Evolutionary conservation across 768 basidiomycete species (phyloP).

Genomic region (Lactifluus hygrophoroides): DNA sequence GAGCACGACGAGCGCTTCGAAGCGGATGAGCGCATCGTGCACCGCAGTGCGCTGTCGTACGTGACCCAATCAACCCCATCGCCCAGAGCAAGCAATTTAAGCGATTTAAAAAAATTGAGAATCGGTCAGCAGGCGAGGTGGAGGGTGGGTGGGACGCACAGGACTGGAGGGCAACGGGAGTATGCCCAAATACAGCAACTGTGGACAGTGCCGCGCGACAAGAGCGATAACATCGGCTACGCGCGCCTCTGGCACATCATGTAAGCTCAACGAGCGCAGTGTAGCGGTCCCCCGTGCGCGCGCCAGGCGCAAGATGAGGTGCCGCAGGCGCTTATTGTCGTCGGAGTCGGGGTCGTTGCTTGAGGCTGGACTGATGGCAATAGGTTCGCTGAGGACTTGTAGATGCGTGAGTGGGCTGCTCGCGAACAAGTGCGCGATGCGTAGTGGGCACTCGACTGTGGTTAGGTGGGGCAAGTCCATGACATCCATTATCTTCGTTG

Average conservation of each 20-base stretch:
- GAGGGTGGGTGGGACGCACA: slow-evolving; percentile 26
- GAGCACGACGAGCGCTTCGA: slow-evolving; percentile 29
- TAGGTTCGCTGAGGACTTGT: slow-evolving; percentile 33
- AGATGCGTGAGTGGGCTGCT: slow-evolving; percentile 36
- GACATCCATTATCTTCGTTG: no score
- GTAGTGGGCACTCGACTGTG: slow-evolving; percentile 38
- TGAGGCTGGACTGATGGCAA: not conserved
- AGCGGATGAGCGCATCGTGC: slow-evolving; percentile 28
- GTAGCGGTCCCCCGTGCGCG: slow-evolving; percentile 22
- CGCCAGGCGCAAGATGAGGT: slow-evolving; percentile 2
- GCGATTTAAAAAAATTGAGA: not conserved
- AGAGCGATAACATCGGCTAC: slow-evolving; percentile 26
- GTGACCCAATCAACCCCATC: not conserved
- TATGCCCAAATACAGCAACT: slow-evolving; percentile 33
- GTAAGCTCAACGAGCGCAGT: slow-evolving; percentile 32
- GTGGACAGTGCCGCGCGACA: slow-evolving; percentile 29
- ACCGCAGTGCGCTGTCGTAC: slow-evolving; percentile 27
- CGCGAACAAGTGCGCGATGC: slow-evolving; percentile 35
- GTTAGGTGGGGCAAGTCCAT: slow-evolving; percentile 33
- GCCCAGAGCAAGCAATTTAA: not conserved
- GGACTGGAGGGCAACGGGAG: slow-evolving; percentile 28
- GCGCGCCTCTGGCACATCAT: slow-evolving; percentile 30
- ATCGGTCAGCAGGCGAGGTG: not conserved
- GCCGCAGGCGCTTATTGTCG: slow-evolving; percentile 27
- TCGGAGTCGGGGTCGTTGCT: slow-evolving; percentile 21